Base-by-base conservation (phyloP, 1,139 yeast species). In the Pichia sp. region DNA sequence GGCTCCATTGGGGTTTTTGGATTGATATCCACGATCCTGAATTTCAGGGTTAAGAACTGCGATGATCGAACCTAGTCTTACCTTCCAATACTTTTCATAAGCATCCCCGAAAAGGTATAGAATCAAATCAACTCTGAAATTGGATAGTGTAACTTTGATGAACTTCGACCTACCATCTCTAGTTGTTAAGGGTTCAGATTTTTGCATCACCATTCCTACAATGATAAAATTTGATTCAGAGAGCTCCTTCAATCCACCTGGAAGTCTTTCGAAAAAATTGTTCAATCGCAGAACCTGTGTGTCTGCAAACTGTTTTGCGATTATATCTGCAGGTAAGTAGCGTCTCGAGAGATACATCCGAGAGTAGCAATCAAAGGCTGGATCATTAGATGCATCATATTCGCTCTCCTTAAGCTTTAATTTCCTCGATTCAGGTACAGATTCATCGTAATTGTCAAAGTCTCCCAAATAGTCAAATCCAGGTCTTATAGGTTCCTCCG, bases 171-270 rank as follows among this genome's bases (percentile, higher is more conserved):
- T 55, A 5, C 63, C 60, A 32, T 67, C 63, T 15, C 62, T 51
- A 0, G 76, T 60, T n/a, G 61, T 53, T 43, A 64, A 67, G 1
- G 81, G 67, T 6, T 67, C 72, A 4, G 76, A 63, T 51, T 86
- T 87, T 23, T 58, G 53, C 6, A 76, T 64, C 0, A 88, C 63
- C 8, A 83, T 67, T 1, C 94, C 96, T 18, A 79, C 53, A 9
- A 81, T 69, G 17, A 81, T 77, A 81, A 85, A 87, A 51, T 88
- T 87, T 12, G 79, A 60, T 48, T 77, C 79, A 23, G 64, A 60
- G 0, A 96, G 95, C 35, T 82, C 82, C 6, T 60, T 56, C 51
- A 71, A 87, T 21, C 71, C 63, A 1, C 95, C 94, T 5, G 91
- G 80, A 27, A 58, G 48, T 2, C 85, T 76, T 42, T 77, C 77